Evolutionary conservation across 2,329 filamentous ascomycete genomes (phyloP), one percentile per base, ranked within the genome.

Genomic region (Nemania abortiva): DNA sequence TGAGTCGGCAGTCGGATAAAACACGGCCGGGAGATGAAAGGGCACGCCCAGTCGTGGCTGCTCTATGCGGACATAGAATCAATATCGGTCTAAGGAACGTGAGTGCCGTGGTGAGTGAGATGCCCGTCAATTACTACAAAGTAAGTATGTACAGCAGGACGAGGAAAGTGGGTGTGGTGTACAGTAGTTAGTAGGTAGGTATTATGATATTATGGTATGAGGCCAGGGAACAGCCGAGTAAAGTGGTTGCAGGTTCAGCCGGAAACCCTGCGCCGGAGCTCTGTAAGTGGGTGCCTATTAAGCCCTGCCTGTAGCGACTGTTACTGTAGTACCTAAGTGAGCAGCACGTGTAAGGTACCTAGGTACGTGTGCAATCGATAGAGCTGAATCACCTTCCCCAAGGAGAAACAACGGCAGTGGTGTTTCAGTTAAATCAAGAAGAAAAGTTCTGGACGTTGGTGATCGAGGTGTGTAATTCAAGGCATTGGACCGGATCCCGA

Each of bases 201-300:
- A 31, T 53, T 29, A 68, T 60, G 58, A 20, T 5, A 56, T 65
- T 65, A 18, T 42, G 24, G 24, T 69, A 63, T 49, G 62, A 62
- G 24, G 37, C 47, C 45, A 49, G 15, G 47, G 66, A 59, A 27
- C 39, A 29, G 31, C 57, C 42, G 54, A 63, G 50, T 52, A 71
- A 53, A 66, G 58, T 66, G 66, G 20, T 54, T 66, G 62, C 39
- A 60, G 39, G 55, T 59, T 59, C 47, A 58, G 34, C 59, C 31
- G 45, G 34, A 7, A 39, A 47, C 50, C 58, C n/a, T 66, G 29
- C 27, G 24, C 39, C 42, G 29, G 55, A 42, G 57, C 37, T 39
- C 59, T 42, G 39, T 42, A 6, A n/a, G n/a, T n/a, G n/a, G n/a
- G n/a, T n/a, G n/a, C n/a, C n/a, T n/a, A n/a, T n/a, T 42, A 42